Percentiles rank a stretch among this genome's conserved stretches.
phyloP scores from a whole-genome alignment of 306 rosid species.

The Macrotyloma uniflorum region DNA sequence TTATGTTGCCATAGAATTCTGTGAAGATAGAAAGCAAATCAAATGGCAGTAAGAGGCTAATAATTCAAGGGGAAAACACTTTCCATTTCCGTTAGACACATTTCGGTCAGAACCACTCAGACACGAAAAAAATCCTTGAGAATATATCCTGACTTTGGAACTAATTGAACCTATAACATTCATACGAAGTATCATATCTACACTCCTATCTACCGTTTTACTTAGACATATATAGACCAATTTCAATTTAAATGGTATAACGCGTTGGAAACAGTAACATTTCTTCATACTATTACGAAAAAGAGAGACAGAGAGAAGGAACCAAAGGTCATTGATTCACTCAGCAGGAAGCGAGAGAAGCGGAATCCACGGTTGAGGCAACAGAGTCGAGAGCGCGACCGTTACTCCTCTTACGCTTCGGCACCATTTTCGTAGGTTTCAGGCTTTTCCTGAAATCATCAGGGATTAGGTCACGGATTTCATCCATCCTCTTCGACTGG shows the following conservation, averaged over 20 bases:
- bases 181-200: background rate
- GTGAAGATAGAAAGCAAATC: background rate
- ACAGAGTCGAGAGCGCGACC: constrained; percentile 16
- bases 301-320: background rate
- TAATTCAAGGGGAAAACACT: background rate
- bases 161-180: background rate
- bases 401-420: constrained; percentile 43
- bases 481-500: background rate
- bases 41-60: background rate
- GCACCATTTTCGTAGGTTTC: constrained; percentile 33
- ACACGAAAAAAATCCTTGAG: background rate
- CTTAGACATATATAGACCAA: constrained; percentile 21
- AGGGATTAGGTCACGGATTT: background rate
- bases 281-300: background rate
- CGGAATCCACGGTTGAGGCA: constrained; percentile 43
- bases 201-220: background rate
- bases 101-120: background rate
- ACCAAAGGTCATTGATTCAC: background rate
- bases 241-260: constrained; percentile 1
- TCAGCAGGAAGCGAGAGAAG: constrained; percentile 56
- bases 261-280: background rate
- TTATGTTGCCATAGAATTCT: background rate
- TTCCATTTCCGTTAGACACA: background rate
- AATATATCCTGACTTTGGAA: background rate
- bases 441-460: background rate